These are phyloP conservation scores for Dryas integrifolia DNA, from an alignment of 331 rosid species.

Conservation along the genomic window DNA sequence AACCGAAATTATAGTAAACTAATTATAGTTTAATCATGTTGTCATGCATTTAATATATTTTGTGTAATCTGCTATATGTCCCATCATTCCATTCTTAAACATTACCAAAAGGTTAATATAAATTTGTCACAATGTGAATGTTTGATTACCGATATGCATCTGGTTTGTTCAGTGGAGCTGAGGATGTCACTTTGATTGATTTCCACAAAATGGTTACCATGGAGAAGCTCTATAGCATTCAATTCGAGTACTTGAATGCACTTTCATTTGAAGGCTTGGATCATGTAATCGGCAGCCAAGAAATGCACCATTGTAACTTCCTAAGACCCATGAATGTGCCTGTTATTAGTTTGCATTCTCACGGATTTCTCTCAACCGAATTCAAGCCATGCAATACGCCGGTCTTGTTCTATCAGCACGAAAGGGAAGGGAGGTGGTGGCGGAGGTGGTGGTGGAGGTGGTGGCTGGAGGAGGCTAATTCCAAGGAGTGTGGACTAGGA, in stretches of 20 bases:
- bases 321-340: neutral
- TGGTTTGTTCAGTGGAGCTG: conserved; percentile 17
- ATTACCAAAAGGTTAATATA: neutral
- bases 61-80: neutral
- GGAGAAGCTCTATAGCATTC: neutral
- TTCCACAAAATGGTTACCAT: neutral
- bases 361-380: neutral
- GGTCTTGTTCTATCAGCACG: neutral
- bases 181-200: neutral
- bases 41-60: neutral
- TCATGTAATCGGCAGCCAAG: neutral
- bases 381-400: neutral
- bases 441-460: neutral
- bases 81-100: neutral
- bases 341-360: neutral
- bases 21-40: neutral
- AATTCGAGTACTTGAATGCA: neutral
- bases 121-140: neutral
- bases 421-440: neutral
- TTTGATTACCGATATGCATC: neutral
- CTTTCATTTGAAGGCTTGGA: conserved; percentile 6
- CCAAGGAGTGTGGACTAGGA: neutral
- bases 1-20: neutral
- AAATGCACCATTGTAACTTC: neutral
- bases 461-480: conserved; percentile 3